Conservation (phyloP, 2,329 filamentous ascomycete genomes). For the Sclerotinia spermophila region DNA sequence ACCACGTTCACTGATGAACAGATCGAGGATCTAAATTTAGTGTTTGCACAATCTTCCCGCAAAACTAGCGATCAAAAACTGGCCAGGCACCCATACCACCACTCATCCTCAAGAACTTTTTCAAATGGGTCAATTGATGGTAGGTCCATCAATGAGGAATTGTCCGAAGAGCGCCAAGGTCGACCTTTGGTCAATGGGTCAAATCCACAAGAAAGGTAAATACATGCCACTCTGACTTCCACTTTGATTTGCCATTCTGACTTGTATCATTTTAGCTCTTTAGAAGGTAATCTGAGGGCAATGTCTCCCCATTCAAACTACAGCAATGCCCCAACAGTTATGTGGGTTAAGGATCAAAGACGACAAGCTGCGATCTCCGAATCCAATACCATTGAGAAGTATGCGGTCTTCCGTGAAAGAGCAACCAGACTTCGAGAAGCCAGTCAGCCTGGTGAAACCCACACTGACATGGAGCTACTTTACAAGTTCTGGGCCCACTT, state of each 20-base stretch:
- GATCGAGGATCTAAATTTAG: conserved; percentile 50
- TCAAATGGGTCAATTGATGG: conserved; percentile 55
- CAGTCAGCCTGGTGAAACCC: conserved; percentile 40
- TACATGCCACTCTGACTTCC: neutral
- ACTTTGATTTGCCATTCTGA: neutral
- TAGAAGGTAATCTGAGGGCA: conserved; percentile 29
- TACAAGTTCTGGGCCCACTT: conserved; percentile 76
- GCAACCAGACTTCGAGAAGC: conserved; percentile 41
- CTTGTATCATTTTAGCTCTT: conserved; percentile 27
- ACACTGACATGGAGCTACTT: conserved; percentile 60
- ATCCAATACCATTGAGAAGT: conserved; percentile 37
- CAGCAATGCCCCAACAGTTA: conserved; percentile 36
- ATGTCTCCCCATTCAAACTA: conserved; percentile 24
- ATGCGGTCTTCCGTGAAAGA: conserved; percentile 40
- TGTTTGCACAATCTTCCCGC: conserved; percentile 39
- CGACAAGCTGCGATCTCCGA: conserved; percentile 37
- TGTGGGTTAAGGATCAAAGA: conserved; percentile 39
- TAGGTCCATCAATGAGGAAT: conserved; percentile 47
- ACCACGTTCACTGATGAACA: conserved; percentile 51
- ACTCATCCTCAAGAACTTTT: conserved; percentile 46
- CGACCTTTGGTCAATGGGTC: conserved; percentile 38
- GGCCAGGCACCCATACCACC: conserved; percentile 39
- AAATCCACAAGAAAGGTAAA: conserved; percentile 41
- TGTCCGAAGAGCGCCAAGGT: conserved; percentile 41
- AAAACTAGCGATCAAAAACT: conserved; percentile 39